These are phyloP conservation scores for Geotrichum reessii DNA, from an alignment of 1,139 yeast genomes.

Conservation along the genomic window DNA sequence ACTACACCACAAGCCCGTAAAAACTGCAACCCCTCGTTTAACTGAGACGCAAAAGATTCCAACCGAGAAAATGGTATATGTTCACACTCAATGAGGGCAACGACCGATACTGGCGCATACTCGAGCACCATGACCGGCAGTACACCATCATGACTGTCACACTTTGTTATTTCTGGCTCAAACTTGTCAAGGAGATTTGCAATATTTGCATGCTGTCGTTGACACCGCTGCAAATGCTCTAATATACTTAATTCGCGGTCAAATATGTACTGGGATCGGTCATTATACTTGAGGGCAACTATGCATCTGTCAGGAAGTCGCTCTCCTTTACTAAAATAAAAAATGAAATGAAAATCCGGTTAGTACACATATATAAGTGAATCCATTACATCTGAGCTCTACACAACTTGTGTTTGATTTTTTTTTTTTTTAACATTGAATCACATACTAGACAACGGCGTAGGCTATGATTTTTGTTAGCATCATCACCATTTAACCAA, in stretches of 20 bases:
- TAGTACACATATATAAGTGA: not conserved
- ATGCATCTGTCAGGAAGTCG: not conserved
- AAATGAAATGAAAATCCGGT: not conserved
- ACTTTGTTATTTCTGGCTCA: not conserved
- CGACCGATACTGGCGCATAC: conserved; percentile 17
- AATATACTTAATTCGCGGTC: conserved; percentile 10
- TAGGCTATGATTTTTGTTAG: not conserved
- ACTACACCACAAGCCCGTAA: conserved; percentile 92
- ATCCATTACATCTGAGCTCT: too few relatives aligned
- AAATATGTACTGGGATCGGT: conserved; percentile 8
- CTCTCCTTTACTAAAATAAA: not conserved
- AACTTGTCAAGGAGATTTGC: conserved; percentile 14
- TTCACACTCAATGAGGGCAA: conserved; percentile 8
- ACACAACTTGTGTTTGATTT: too few relatives aligned
- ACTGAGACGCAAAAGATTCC: conserved; percentile 86
- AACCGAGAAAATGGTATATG: conserved; percentile 29
- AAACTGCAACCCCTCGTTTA: conserved; percentile 81
- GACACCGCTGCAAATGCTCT: conserved; percentile 1
- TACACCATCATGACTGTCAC: not conserved
- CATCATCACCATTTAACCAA: not conserved
- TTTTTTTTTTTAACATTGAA: too few relatives aligned
- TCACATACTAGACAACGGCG: not conserved
- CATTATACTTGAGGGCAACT: conserved; percentile 17
- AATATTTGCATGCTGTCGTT: conserved; percentile 12
- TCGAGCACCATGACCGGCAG: conserved; percentile 16